Percentiles rank a stretch among this genome's conserved stretches.
These are phyloP conservation scores for Phytopythium delawarense DNA, from an alignment of 352 stramenopile species.

Conservation along the genomic window DNA sequence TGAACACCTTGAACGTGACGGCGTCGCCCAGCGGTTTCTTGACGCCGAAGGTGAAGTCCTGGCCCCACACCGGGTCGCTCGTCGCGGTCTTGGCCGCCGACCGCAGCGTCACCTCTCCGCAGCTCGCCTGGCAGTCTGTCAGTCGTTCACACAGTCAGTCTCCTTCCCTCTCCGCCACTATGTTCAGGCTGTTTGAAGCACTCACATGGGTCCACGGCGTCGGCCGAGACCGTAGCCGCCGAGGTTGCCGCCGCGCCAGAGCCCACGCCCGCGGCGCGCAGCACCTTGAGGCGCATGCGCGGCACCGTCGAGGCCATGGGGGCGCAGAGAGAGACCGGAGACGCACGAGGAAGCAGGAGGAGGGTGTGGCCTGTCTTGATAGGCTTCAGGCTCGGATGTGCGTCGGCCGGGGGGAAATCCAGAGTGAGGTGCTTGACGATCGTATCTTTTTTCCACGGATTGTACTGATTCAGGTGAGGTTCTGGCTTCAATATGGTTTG, in stretches of 20 bases:
- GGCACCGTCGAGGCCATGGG: conserved; percentile 19
- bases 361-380: too few relatives aligned
- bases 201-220: conserved; percentile 2
- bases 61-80: conserved; percentile 39
- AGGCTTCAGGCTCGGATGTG: neutral
- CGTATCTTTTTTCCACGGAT: neutral
- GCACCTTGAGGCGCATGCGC: conserved; percentile 37
- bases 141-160: neutral
- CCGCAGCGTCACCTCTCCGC: conserved; percentile 40
- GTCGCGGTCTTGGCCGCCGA: conserved; percentile 43
- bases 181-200: neutral
- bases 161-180: too few relatives aligned
- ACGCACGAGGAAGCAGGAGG: too few relatives aligned
- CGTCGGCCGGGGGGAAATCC: neutral
- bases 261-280: conserved; percentile 25
- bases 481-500: conserved; percentile 13
- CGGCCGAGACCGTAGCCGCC: neutral
- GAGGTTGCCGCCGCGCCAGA: conserved; percentile 9
- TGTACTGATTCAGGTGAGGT: conserved; percentile 70
- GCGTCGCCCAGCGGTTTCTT: conserved; percentile 40
- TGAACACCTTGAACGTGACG: conserved; percentile 50
- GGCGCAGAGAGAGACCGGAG: neutral
- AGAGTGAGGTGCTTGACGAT: neutral
- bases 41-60: conserved; percentile 53
- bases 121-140: conserved; percentile 55